Evolutionary conservation across 352 stramenopile species (phyloP).

Genomic region (Phytophthora meadii): DNA sequence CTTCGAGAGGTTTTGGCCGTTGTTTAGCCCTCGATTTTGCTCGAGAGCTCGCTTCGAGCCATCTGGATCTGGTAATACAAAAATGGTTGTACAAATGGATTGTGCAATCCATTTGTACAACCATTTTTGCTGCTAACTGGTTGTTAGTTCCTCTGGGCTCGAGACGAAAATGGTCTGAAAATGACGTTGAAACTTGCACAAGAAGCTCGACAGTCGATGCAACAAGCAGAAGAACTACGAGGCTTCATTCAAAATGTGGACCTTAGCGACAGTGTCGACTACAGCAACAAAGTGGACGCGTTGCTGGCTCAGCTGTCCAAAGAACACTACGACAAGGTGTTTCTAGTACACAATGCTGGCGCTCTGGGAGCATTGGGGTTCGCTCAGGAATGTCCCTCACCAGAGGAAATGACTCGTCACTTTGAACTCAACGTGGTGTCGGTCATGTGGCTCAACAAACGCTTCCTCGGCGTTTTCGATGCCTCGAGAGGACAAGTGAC

Average conservation of each 20-base stretch:
- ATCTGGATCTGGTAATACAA: constrained; percentile 56
- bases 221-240: constrained; percentile 24
- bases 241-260: constrained; percentile 50
- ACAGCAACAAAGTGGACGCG: constrained; percentile 51
- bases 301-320: constrained; percentile 38
- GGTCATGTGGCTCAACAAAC: constrained; percentile 78
- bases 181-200: constrained; percentile 52
- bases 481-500: constrained; percentile 41
- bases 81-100: background rate
- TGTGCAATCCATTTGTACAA: too few relatives aligned
- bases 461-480: constrained; percentile 67
- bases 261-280: constrained; percentile 48
- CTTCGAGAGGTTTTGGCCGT: constrained; percentile 80
- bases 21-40: constrained; percentile 74
- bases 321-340: constrained; percentile 46
- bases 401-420: constrained; percentile 49
- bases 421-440: constrained; percentile 87
- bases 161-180: constrained; percentile 49
- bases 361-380: constrained; percentile 72
- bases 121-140: background rate
- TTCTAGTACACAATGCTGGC: constrained; percentile 84
- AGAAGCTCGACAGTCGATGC: constrained; percentile 26
- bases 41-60: constrained; percentile 30
- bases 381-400: constrained; percentile 50
- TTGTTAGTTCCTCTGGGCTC: constrained; percentile 57